Percentiles rank a stretch among this genome's conserved stretches.
Conservation (phyloP, 106 monocot species). For the Dendrobium nobile region DNA sequence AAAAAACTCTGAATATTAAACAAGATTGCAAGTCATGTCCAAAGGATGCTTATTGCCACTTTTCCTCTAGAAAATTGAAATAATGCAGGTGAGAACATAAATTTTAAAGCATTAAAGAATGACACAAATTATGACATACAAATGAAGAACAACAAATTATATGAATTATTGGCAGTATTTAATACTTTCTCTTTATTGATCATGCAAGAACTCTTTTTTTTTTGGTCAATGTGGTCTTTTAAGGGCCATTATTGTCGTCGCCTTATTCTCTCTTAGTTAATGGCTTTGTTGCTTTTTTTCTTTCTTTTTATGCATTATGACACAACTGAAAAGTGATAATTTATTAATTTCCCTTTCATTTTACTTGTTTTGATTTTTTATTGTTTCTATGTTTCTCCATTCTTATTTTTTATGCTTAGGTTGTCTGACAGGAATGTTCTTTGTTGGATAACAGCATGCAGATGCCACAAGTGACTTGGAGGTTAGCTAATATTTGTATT, state of each 20-base stretch:
- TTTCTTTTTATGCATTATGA: background rate
- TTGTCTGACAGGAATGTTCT: constrained; percentile 52
- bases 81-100: background rate
- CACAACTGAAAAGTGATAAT: background rate
- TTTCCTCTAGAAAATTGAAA: background rate
- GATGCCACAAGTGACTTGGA: constrained; percentile 49
- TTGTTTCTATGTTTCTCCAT: constrained; percentile 21
- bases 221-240: background rate
- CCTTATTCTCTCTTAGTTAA: background rate
- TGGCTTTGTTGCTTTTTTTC: background rate
- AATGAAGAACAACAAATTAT: background rate
- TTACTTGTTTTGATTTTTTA: background rate
- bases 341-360: background rate
- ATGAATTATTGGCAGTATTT: background rate
- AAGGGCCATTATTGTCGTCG: background rate
- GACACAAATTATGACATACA: too few relatives aligned
- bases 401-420: constrained; percentile 36
- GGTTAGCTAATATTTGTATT: constrained; percentile 30
- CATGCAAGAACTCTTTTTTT: background rate
- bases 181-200: background rate
- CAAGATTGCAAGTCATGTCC: background rate
- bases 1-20: background rate
- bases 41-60: background rate
- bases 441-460: constrained; percentile 65
- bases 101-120: background rate